phyloP scores from a whole-genome alignment of 192 early-diverging fungal species.

The Rhizophagus clarus region DNA sequence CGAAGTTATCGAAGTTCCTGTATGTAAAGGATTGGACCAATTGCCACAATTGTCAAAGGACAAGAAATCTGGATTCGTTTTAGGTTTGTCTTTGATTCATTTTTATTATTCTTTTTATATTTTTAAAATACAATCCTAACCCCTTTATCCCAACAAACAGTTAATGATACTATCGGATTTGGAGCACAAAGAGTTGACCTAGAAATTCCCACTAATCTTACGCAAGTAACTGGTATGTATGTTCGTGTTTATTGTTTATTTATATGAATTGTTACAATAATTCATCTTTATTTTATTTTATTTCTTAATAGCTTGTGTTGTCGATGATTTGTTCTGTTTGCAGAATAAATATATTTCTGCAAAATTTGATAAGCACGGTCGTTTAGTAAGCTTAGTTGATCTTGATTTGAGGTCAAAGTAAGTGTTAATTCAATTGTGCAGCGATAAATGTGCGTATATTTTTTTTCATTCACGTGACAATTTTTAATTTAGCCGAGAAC shows the following conservation, averaged over 20 bases:
- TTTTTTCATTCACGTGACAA: neutral
- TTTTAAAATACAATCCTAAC: neutral
- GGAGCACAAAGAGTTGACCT: constrained; percentile 10
- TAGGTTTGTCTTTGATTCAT: constrained; percentile 34
- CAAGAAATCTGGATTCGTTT: constrained; percentile 44
- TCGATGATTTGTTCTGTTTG: constrained; percentile 55
- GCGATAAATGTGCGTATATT: neutral
- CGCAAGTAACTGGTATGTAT: constrained; percentile 9
- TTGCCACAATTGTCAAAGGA: constrained; percentile 51
- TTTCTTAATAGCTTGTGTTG: constrained; percentile 13
- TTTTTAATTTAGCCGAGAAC: constrained; percentile 46
- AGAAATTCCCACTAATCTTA: neutral
- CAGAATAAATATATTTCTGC: constrained; percentile 77
- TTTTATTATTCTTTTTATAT: neutral
- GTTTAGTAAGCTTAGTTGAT: constrained; percentile 71
- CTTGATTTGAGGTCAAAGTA: constrained; percentile 52
- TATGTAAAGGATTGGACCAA: constrained; percentile 37
- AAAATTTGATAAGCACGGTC: constrained; percentile 73
- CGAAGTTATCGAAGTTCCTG: constrained; percentile 68
- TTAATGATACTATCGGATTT: neutral
- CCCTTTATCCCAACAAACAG: neutral
- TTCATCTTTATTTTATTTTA: neutral
- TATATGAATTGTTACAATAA: neutral
- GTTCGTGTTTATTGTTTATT: neutral
- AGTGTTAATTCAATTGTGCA: neutral